Evolutionary conservation across 2,329 filamentous ascomycete genomes (phyloP).

Genomic region (Aspergillus sergii): DNA sequence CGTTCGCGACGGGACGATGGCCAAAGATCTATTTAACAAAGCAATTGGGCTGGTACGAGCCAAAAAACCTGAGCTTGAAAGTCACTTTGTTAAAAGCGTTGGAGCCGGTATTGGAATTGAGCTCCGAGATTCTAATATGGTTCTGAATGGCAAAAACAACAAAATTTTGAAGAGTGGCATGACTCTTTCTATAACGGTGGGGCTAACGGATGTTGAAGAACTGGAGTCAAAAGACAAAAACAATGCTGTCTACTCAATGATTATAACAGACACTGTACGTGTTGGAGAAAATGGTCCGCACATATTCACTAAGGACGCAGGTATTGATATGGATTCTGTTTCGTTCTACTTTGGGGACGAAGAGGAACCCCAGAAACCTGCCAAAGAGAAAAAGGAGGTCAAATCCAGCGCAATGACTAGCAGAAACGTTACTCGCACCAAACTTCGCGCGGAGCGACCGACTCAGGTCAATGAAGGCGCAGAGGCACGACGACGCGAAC

Average conservation of each 20-base stretch:
- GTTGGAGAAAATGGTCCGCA: conserved; percentile 69
- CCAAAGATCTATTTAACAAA: conserved; percentile 91
- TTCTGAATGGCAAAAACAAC: conserved; percentile 84
- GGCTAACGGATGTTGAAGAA: conserved; percentile 87
- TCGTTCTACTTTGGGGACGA: conserved; percentile 99
- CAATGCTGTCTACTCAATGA: conserved; percentile 83
- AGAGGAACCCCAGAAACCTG: conserved; percentile 75
- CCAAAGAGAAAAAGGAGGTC: conserved; percentile 79
- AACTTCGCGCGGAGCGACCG: conserved; percentile 86
- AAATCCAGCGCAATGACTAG: conserved; percentile 85
- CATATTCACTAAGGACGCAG: conserved; percentile 91
- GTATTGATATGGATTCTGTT: conserved; percentile 87
- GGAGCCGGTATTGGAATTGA: conserved; percentile 93
- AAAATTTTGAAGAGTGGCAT: conserved; percentile 90
- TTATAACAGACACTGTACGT: conserved; percentile 91
- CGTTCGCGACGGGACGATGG: conserved; percentile 79
- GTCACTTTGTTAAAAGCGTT: conserved; percentile 90
- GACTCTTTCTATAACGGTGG: conserved; percentile 89
- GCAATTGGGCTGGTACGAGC: conserved; percentile 77
- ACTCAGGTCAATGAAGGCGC: conserved; percentile 87
- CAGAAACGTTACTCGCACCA: conserved; percentile 93
- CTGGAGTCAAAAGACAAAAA: conserved; percentile 85
- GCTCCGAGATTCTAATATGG: conserved; percentile 77
- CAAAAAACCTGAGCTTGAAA: conserved; percentile 94
- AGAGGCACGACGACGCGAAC: conserved; percentile 81